A percentile compares a stretch with the other conserved stretches of the same genome.
Evolutionary conservation across 331 rosid genomes (phyloP).

Genomic region (Rosa hybrid): DNA sequence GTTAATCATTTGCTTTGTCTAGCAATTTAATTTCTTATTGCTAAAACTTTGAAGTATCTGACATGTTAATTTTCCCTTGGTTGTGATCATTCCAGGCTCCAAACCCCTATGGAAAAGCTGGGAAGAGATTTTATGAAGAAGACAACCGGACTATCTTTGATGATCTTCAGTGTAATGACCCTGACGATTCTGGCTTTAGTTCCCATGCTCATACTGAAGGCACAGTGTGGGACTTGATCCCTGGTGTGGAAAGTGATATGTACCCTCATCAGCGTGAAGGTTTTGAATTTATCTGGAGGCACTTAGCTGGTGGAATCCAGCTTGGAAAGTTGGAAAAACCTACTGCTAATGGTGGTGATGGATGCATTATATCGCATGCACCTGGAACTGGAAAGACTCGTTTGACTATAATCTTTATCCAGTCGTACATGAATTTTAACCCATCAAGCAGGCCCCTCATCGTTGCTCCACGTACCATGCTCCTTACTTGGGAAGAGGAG

Average conservation of each 20-base stretch:
- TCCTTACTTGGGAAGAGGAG: slow-evolving; percentile 82
- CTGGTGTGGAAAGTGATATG: slow-evolving; percentile 45
- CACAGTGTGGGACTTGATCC: slow-evolving; percentile 76
- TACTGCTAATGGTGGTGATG: slow-evolving; percentile 35
- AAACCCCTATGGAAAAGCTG: slow-evolving; percentile 31
- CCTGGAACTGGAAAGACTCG: slow-evolving; percentile 90
- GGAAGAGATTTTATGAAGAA: too few relatives aligned
- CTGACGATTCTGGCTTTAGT: too few relatives aligned
- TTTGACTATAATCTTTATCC: slow-evolving; percentile 58
- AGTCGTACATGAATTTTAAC: slow-evolving; percentile 40
- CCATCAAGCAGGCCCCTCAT: slow-evolving; percentile 56
- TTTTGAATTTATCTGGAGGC: slow-evolving; percentile 60
- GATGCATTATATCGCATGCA: slow-evolving; percentile 76
- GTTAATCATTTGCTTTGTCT: background rate
- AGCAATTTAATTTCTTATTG: background rate
- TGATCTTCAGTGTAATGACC: too few relatives aligned
- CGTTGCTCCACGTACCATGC: slow-evolving; percentile 66
- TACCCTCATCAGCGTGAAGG: slow-evolving; percentile 65
- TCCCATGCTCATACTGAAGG: too few relatives aligned
- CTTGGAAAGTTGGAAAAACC: slow-evolving; percentile 32
- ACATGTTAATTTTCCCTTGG: background rate
- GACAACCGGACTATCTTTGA: background rate
- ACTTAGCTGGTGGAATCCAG: slow-evolving; percentile 57
- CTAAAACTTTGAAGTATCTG: background rate
- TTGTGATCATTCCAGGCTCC: slow-evolving; percentile 32